Conservation (phyloP, 164 flowering plant species). For the Brasenia schreberi region DNA sequence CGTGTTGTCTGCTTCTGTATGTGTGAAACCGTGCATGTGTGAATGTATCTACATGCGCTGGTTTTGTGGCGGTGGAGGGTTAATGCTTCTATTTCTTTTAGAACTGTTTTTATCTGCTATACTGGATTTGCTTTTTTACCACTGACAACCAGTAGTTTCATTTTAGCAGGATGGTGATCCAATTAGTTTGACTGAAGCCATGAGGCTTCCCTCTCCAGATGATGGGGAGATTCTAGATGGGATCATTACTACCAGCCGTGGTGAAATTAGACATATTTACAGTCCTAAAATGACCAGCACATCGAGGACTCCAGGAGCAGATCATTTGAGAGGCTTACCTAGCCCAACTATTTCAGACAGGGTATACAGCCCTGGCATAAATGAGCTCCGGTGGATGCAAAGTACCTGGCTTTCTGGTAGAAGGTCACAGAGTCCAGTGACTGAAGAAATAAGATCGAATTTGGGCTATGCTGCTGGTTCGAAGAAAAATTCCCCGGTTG, state of each 20-base stretch:
- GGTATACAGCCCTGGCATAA: constrained; percentile 55
- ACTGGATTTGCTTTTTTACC: no score
- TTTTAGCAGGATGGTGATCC: constrained; percentile 39
- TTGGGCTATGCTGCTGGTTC: constrained; percentile 37
- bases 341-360: constrained; percentile 46
- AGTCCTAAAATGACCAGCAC: constrained; percentile 89
- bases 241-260: constrained; percentile 81
- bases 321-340: constrained; percentile 21
- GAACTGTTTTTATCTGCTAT: no score
- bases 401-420: constrained; percentile 39
- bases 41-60: no score
- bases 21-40: no score
- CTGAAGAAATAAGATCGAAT: constrained; percentile 28
- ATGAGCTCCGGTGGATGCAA: constrained; percentile 34
- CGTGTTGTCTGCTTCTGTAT: no score
- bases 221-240: constrained; percentile 78
- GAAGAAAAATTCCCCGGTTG: constrained; percentile 16
- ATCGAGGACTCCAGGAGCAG: constrained; percentile 55
- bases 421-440: constrained; percentile 33
- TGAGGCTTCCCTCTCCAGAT: constrained; percentile 32
- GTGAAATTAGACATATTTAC: constrained; percentile 52
- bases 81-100: no score
- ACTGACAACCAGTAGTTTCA: no score
- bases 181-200: constrained; percentile 8
- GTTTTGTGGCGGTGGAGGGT: no score